A percentile compares a stretch with the other conserved stretches of the same genome.
phyloP scores from a whole-genome alignment of 78 protist species.

The Chrysochromulina parva region DNA sequence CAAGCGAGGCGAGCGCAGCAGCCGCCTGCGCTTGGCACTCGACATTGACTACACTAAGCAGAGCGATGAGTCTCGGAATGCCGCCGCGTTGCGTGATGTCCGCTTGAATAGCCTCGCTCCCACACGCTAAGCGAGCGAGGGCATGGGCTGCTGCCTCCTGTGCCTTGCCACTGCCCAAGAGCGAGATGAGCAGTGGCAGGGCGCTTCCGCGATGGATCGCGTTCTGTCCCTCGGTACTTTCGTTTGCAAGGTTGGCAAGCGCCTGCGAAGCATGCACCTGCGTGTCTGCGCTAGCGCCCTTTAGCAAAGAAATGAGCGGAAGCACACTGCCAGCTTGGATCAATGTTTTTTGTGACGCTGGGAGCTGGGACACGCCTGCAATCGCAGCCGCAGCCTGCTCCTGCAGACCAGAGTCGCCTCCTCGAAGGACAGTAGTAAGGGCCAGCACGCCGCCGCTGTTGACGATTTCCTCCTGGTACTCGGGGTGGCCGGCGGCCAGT shows the following conservation, averaged over 20 bases:
- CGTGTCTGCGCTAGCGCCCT: background rate
- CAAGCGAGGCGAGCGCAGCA: too few relatives aligned
- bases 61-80: too few relatives aligned
- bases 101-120: background rate
- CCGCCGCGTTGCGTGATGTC: too few relatives aligned
- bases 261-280: background rate
- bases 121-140: background rate
- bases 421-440: too few relatives aligned
- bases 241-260: background rate
- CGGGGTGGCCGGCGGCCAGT: background rate
- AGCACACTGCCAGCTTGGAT: too few relatives aligned
- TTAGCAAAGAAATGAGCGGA: background rate
- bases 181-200: background rate
- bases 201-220: background rate
- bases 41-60: too few relatives aligned
- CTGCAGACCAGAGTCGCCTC: too few relatives aligned
- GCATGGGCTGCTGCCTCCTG: background rate
- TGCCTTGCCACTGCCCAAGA: background rate
- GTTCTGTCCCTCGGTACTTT: background rate
- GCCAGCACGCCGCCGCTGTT: background rate
- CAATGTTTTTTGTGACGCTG: too few relatives aligned
- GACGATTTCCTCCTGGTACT: background rate
- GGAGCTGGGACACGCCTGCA: too few relatives aligned
- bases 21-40: too few relatives aligned
- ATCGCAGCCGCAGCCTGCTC: too few relatives aligned